These are phyloP conservation scores for Eucalyptus coolabah DNA, from an alignment of 345 rosid genomes.

Conservation along the genomic window DNA sequence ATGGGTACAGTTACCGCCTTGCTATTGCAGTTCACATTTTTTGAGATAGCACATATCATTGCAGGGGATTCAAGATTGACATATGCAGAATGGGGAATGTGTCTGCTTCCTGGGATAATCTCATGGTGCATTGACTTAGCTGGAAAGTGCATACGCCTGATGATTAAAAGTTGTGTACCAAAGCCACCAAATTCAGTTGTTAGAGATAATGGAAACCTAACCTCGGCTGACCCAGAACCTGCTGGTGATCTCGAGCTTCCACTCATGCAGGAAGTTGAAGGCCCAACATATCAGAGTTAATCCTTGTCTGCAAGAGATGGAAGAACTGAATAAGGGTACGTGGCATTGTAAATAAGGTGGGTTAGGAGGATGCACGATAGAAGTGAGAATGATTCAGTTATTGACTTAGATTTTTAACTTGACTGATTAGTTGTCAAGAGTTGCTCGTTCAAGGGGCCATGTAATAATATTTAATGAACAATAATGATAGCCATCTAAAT, in stretches of 20 bases:
- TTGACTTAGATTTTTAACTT: not conserved
- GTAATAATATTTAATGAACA: not conserved
- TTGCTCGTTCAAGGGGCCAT: not conserved
- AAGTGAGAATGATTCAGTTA: not conserved
- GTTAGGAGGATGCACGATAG: not conserved
- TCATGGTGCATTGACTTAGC: not conserved
- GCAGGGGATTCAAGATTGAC: not conserved
- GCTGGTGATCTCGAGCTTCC: not conserved
- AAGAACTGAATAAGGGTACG: not conserved
- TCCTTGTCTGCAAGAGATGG: not conserved
- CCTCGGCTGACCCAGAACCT: not conserved
- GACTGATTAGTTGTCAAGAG: not conserved
- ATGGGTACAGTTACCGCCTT: not conserved
- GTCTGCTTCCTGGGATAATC: not conserved
- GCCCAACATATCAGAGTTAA: not conserved
- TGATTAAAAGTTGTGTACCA: not conserved
- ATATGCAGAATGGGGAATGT: not conserved
- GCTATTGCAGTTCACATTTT: not conserved
- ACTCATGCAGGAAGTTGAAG: not conserved
- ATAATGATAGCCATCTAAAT: not conserved
- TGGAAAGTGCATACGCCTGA: not conserved
- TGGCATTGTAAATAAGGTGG: not conserved
- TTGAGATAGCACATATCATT: not conserved
- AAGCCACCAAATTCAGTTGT: not conserved
- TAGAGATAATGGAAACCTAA: not conserved